Evolutionary conservation across 129 eudicot species (phyloP).

Genomic region (Glebionis coronaria): DNA sequence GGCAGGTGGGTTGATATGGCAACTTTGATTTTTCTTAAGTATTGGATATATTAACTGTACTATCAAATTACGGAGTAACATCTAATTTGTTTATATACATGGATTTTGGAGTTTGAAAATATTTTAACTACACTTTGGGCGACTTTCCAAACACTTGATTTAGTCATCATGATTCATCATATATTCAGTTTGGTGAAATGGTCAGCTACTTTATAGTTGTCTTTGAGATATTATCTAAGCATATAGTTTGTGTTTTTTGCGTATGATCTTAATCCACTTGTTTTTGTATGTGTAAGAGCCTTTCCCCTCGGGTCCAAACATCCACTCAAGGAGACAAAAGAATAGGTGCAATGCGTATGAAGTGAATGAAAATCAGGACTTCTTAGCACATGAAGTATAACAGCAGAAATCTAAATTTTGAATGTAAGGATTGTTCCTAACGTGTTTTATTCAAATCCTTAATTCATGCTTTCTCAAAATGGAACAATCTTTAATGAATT

Average conservation of each 20-base stretch:
- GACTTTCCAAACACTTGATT: background rate
- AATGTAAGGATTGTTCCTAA: too few relatives aligned
- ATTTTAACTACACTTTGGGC: background rate
- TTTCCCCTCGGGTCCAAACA: too few relatives aligned
- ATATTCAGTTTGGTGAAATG: background rate
- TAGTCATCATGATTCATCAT: too few relatives aligned
- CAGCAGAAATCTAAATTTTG: background rate
- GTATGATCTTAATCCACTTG: background rate
- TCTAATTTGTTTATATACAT: background rate
- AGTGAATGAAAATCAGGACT: slow-evolving; percentile 27
- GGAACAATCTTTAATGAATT: background rate
- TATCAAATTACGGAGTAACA: background rate
- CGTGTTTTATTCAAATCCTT: too few relatives aligned
- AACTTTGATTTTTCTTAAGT: background rate
- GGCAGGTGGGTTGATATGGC: background rate
- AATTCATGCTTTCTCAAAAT: background rate
- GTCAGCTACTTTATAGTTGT: background rate
- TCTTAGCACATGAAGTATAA: slow-evolving; percentile 11
- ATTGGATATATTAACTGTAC: too few relatives aligned
- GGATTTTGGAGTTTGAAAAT: background rate
- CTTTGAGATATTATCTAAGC: background rate
- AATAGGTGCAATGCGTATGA: slow-evolving; percentile 24
- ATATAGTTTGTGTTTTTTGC: background rate
- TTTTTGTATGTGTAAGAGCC: slow-evolving; percentile 12
- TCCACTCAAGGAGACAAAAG: too few relatives aligned